Evolutionary conservation across 2,329 filamentous ascomycete genomes (phyloP), one percentile per base, ranked within the genome.

Genomic region (Sporothrix pallida): DNA sequence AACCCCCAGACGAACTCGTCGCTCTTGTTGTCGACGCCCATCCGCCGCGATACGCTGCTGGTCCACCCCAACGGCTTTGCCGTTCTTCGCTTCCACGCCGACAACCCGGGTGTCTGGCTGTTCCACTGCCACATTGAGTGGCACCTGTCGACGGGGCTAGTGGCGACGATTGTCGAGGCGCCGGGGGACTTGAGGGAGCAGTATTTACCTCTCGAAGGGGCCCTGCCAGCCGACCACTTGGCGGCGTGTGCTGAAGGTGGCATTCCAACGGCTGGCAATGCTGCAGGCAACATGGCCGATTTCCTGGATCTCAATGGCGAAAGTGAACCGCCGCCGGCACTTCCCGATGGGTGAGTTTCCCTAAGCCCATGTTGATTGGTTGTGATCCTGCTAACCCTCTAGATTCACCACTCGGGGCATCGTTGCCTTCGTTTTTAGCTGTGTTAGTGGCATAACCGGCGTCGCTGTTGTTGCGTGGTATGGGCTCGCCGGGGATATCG

Each of bases 191-290:
- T n/a, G 42, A 52, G 20, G 26, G 23, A 12, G 89, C 1, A 85
- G 91, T 77, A 82, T 15, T 44, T 17, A 17, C 6, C 1, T 58
- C 56, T 10, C 12, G 23, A 23, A 5, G 37, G 15, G 5, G 1
- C 8, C 3, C 87, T 97, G 17, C 92, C 93, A 0, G 76, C 84
- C 15, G 81, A 86, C 70, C 88, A 90, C 74, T 79, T 86, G 48
- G 86, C 87, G 3, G 86, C 82, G 1, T 95, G 93, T 79, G 81
- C 82, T 5, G 73, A 68, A 2, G 75, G 69, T 1, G 75, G 72
- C 12, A 9, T 54, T 12, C 75, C 74, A 1, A 75, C 4, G 37
- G 71, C n/a, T 3, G 79, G 78, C 0, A 80, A 80, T 31, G 80
- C 79, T 0, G 79, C 79, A 0, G 79, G 75, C 3, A 78, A 79